A percentile compares a stretch with the other conserved stretches of the same genome.
phyloP scores from a whole-genome alignment of 2,329 filamentous ascomycete species.

The Phaeosphaeriaceae sp. region DNA sequence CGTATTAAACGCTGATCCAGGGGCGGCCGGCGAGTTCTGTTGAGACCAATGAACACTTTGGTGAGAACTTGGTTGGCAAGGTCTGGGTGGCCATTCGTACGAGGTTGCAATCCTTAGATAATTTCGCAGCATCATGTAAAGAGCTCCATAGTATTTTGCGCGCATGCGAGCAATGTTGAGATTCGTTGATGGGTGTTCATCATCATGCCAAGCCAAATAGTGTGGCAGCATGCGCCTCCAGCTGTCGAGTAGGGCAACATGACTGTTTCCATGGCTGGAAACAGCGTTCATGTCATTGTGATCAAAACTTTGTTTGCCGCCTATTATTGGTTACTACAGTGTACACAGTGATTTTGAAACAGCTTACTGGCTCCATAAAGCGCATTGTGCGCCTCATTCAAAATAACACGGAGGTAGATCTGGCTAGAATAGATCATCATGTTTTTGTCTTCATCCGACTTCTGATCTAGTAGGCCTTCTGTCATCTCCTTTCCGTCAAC shows the following conservation, averaged over 20 bases:
- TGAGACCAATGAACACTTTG: constrained; percentile 14
- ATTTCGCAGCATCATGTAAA: constrained; percentile 86
- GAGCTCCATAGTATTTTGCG: constrained; percentile 93
- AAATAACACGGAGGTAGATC: constrained; percentile 63
- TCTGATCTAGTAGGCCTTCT: too few species aligned
- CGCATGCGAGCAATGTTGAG: constrained; percentile 84
- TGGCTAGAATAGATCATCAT: constrained; percentile 68
- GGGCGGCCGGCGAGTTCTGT: constrained; percentile 60
- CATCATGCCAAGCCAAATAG: constrained; percentile 67
- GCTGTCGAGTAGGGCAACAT: constrained; percentile 56
- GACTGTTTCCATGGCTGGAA: constrained; percentile 32
- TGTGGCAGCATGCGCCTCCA: constrained; percentile 61
- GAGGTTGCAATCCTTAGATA: constrained; percentile 68
- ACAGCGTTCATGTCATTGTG: constrained; percentile 39
- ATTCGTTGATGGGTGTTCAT: constrained; percentile 73
- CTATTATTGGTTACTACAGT: constrained; percentile 40
- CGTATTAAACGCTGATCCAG: constrained; percentile 26
- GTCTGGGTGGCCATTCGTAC: constrained; percentile 46
- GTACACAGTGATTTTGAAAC: constrained; percentile 12
- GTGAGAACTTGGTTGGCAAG: constrained; percentile 33
- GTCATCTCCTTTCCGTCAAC: constrained; percentile 13
- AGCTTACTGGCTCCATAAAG: constrained; percentile 55
- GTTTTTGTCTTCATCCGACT: constrained; percentile 47
- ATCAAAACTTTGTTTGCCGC: constrained; percentile 42
- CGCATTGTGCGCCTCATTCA: constrained; percentile 63